Conservation (phyloP, 2,329 filamentous ascomycete species). For the Magnaporthales sp. region DNA sequence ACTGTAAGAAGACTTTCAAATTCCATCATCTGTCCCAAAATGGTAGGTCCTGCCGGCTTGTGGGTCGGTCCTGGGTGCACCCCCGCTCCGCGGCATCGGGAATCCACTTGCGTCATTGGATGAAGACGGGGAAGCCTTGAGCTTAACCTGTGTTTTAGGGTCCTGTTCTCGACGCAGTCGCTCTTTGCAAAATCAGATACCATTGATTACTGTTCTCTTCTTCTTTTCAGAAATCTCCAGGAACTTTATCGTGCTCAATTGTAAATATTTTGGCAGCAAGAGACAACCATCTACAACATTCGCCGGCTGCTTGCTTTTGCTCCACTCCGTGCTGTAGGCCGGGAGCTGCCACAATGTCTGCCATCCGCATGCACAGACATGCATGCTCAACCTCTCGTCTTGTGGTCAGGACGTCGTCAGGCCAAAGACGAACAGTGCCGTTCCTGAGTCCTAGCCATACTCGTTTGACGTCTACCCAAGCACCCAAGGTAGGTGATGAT, state of each 20-base stretch:
- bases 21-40: neutral
- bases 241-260: neutral
- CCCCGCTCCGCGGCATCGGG: neutral
- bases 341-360: neutral
- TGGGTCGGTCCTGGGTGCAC: neutral
- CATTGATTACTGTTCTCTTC: neutral
- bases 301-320: neutral
- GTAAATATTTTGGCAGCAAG: neutral
- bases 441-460: neutral
- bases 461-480: slow-evolving; percentile 35
- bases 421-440: neutral
- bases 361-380: slow-evolving; percentile 3
- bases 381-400: neutral
- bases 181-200: neutral
- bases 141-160: neutral
- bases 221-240: neutral
- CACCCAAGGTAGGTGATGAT: slow-evolving; percentile 28
- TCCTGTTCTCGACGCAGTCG: neutral
- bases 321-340: neutral
- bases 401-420: neutral
- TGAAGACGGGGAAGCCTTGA: neutral
- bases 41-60: slow-evolving; percentile 1
- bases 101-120: neutral
- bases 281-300: neutral
- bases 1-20: neutral